Evolutionary conservation across 495 filamentous ascomycete genomes (phyloP), one percentile per base, ranked within the genome.

Genomic region (Echria macrotheca): DNA sequence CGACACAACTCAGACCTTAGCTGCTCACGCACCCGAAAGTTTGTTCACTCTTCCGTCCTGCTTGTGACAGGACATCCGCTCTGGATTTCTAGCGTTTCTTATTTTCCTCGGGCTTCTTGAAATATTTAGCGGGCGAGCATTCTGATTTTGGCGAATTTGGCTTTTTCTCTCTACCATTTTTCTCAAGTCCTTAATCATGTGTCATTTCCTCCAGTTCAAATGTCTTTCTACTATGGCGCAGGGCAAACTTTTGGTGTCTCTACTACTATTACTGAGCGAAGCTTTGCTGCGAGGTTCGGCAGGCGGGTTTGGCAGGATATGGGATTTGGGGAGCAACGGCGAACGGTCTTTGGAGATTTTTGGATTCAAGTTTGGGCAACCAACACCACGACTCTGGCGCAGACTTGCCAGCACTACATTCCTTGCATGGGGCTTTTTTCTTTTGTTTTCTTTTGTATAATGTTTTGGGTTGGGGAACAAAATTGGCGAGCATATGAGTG

Each of bases 1-100:
- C 60, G 60, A 64, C 58, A 61, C 50, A 26, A 52, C 56, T 50
- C 60, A 64, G 61, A 66, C 52, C 60, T 56, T 47, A 49, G 50
- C 56, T 58, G 63, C 63, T 66, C 63, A 66, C 63, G 63, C 63
- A 56, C 46, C 56, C 52, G 39, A 54, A 63, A 62, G 50, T 52
- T 64, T 56, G 50, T 64, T 54, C 48, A 47, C 57, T 50, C 51
- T 60, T 38, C 46, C 52, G 36, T 42, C 41, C 54, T 45, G 48
- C 45, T 44, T 42, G 32, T 41, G 50, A 56, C 57, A 50, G 58
- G 45, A 49, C 31, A 22, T 14, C 36, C 14, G 33, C 45, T 50
- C 58, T 55, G 52, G 44, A 22, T 56, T 52, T 53, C 39, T 50
- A 25, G 15, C 31, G 50, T 56, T 55, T 58, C 25, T 44, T 40